Conservation (phyloP, 192 early-diverging fungal species). For the Podila minutissima region DNA sequence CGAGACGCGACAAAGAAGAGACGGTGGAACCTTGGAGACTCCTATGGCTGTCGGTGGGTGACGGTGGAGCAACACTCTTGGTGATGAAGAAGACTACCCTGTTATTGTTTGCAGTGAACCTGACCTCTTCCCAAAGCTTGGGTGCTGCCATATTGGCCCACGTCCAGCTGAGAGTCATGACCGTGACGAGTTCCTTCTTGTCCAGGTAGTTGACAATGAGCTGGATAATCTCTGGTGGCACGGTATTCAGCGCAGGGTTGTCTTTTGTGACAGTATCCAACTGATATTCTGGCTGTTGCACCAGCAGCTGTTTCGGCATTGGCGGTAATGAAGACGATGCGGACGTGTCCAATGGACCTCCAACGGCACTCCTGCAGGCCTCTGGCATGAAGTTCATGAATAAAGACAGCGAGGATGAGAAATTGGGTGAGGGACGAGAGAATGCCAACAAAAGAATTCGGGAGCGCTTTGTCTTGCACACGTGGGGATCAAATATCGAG, state of each 20-base stretch:
- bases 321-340: too few relatives aligned
- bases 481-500: too few relatives aligned
- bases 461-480: too few relatives aligned
- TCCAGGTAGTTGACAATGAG: slow-evolving; percentile 46
- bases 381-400: too few relatives aligned
- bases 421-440: too few relatives aligned
- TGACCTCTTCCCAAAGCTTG: slow-evolving; percentile 32
- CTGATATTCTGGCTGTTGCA: too few relatives aligned
- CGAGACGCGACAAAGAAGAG: not conserved
- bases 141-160: slow-evolving; percentile 33
- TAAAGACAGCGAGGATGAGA: too few relatives aligned
- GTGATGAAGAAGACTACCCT: slow-evolving; percentile 47
- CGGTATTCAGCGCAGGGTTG: not conserved
- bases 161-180: slow-evolving; percentile 40
- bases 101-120: slow-evolving; percentile 15
- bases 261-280: not conserved
- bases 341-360: too few relatives aligned
- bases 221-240: slow-evolving; percentile 48
- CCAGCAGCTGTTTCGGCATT: too few relatives aligned
- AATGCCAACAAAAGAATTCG: too few relatives aligned
- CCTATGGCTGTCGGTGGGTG: not conserved
- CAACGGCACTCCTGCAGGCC: too few relatives aligned
- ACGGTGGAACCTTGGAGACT: not conserved
- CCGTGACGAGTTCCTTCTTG: slow-evolving; percentile 27
- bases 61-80: slow-evolving; percentile 17